Evolutionary conservation across 768 basidiomycete genomes (phyloP).

Genomic region (Thelephora aurantiotincta): DNA sequence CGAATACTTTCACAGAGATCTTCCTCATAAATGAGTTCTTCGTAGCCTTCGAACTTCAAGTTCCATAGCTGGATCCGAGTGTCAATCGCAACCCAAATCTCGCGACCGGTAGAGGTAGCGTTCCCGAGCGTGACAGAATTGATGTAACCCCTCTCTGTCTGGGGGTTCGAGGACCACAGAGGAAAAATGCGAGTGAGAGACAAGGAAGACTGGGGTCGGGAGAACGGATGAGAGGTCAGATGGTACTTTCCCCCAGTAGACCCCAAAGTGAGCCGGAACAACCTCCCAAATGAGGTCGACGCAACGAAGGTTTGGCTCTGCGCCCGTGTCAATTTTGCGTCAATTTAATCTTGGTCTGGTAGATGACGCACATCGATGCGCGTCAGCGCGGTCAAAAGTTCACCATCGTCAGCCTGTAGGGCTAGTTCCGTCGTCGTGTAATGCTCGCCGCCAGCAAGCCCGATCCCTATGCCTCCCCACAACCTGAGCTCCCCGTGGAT

Average conservation of each 20-base stretch:
- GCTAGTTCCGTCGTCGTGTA: constrained; percentile 36
- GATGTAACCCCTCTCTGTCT: constrained; percentile 43
- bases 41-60: constrained; percentile 54
- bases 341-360: not conserved
- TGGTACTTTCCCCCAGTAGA: constrained; percentile 59
- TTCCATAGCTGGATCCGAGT: constrained; percentile 61
- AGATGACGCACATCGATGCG: constrained; percentile 41
- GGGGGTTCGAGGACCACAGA: constrained; percentile 25
- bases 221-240: constrained; percentile 42
- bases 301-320: constrained; percentile 55
- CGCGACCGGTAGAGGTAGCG: constrained; percentile 29
- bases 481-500: constrained; percentile 60
- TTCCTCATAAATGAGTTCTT: constrained; percentile 42
- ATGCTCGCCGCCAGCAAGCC: constrained; percentile 67
- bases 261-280: constrained; percentile 51
- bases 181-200: constrained; percentile 30
- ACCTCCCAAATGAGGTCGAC: constrained; percentile 51
- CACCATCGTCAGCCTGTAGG: constrained; percentile 27
- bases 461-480: constrained; percentile 82
- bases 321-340: not conserved
- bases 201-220: constrained; percentile 33
- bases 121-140: constrained; percentile 45
- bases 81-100: constrained; percentile 58
- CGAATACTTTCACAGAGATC: constrained; percentile 39
- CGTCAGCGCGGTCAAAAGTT: constrained; percentile 52